These are phyloP conservation scores for Aaosphaeria arxii DNA, from an alignment of 2,329 filamentous ascomycete species.

Conservation along the genomic window DNA sequence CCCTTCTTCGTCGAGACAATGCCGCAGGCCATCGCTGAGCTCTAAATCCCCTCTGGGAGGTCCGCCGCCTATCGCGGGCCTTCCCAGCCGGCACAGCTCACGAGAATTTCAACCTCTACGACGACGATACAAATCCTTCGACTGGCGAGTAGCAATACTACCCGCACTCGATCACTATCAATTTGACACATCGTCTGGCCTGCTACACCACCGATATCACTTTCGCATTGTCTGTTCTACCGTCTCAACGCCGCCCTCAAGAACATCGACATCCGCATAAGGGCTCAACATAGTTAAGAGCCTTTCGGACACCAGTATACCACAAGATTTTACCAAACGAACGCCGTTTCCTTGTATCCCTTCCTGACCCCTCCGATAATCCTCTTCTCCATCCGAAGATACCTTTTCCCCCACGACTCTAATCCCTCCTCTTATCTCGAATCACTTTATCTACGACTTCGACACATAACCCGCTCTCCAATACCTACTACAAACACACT, in stretches of 20 bases:
- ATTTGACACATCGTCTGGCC: constrained; percentile 31
- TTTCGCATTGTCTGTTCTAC: no score
- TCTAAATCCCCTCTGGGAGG: constrained; percentile 86
- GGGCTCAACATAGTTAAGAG: constrained; percentile 36
- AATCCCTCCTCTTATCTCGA: neutral
- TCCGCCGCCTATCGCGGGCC: constrained; percentile 52
- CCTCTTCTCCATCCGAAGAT: constrained; percentile 1
- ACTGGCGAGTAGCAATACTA: constrained; percentile 34
- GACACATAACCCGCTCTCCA: neutral
- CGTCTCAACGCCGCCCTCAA: no score
- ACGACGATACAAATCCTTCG: constrained; percentile 29
- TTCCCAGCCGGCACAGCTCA: constrained; percentile 80
- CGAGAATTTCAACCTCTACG: constrained; percentile 62
- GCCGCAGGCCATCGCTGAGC: constrained; percentile 54
- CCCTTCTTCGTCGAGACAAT: constrained; percentile 45
- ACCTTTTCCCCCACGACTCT: constrained; percentile 4
- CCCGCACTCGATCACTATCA: constrained; percentile 25
- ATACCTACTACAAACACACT: neutral
- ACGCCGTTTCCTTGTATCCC: constrained; percentile 14
- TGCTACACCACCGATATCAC: constrained; percentile 12
- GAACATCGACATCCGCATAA: no score
- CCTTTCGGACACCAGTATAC: constrained; percentile 28
- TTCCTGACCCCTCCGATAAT: constrained; percentile 4
- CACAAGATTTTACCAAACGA: constrained; percentile 19
- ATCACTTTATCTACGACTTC: neutral